A percentile compares a stretch with the other conserved stretches of the same genome.
Evolutionary conservation across 805 yeast genomes (phyloP).

Genomic region (Ogataea paradorogensis): DNA sequence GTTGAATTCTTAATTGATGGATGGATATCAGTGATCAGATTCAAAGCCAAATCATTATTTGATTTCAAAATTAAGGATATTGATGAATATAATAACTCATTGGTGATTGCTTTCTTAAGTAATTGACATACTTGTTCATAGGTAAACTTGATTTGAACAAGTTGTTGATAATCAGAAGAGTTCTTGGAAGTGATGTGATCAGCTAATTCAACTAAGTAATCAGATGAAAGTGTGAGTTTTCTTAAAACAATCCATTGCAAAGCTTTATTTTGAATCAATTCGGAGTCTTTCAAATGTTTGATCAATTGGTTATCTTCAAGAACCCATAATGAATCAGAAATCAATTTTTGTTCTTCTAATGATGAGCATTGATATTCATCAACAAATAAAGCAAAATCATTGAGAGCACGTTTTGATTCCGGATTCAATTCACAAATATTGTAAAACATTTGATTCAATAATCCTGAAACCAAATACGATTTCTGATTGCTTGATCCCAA

Average conservation of each 20-base stretch:
- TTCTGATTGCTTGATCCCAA: background rate
- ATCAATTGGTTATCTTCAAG: constrained; percentile 11
- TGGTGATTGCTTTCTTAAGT: background rate
- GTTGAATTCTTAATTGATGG: background rate
- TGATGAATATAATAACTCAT: background rate
- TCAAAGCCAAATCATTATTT: background rate
- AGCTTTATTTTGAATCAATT: constrained; percentile 1
- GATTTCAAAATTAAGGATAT: background rate
- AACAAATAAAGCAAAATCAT: constrained; percentile 3
- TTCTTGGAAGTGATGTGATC: background rate
- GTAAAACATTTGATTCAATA: constrained; percentile 29
- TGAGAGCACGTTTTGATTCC: background rate
- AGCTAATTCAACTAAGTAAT: constrained; percentile 1
- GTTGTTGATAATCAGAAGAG: background rate
- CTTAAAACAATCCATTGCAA: constrained; percentile 3
- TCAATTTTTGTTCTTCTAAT: constrained; percentile 1
- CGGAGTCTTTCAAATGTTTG: constrained; percentile 1
- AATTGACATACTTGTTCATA: background rate
- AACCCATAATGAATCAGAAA: constrained; percentile 23
- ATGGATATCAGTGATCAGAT: background rate
- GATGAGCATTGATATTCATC: background rate
- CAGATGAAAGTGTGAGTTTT: constrained; percentile 1
- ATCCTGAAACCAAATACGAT: constrained; percentile 15
- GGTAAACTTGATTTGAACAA: background rate
- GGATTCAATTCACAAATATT: constrained; percentile 12